Conservation (phyloP, 106 monocot genomes). For the Apostasia ramifera region DNA sequence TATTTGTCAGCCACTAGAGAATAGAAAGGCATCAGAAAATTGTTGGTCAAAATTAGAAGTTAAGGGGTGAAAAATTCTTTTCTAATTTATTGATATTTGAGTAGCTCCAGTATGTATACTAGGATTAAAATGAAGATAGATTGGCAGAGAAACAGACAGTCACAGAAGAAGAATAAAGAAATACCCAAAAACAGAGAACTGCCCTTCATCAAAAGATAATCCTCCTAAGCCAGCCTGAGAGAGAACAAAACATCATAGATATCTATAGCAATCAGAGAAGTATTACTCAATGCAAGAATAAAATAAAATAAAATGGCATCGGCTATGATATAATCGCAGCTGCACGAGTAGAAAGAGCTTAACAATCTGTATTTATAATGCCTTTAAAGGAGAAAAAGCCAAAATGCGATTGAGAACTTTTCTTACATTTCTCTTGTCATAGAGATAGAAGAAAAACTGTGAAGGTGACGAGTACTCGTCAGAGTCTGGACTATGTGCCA, state of each 20-base stretch:
- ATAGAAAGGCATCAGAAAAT: not conserved
- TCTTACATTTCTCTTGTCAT: conserved; percentile 93
- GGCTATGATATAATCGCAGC: not conserved
- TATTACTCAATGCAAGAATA: too few species aligned
- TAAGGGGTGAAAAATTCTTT: not conserved
- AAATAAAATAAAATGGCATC: not conserved
- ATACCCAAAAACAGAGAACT: conserved; percentile 96
- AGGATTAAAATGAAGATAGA: not conserved
- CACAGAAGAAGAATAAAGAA: not conserved
- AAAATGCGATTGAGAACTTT: not conserved
- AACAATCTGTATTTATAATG: not conserved
- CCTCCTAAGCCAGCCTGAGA: conserved; percentile 85
- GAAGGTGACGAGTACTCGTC: conserved; percentile 86
- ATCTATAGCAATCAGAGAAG: not conserved
- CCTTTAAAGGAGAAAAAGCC: not conserved
- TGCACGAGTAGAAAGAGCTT: not conserved
- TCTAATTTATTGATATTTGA: not conserved
- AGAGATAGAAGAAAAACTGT: conserved; percentile 95
- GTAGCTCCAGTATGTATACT: too few species aligned
- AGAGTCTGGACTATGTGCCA: conserved; percentile 75
- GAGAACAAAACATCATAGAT: not conserved
- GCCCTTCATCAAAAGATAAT: conserved; percentile 92
- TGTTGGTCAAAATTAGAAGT: not conserved
- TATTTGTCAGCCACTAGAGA: not conserved
- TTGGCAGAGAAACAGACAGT: not conserved